Base-by-base conservation (phyloP, 352 stramenopile genomes). In the Globisporangium nunn region DNA sequence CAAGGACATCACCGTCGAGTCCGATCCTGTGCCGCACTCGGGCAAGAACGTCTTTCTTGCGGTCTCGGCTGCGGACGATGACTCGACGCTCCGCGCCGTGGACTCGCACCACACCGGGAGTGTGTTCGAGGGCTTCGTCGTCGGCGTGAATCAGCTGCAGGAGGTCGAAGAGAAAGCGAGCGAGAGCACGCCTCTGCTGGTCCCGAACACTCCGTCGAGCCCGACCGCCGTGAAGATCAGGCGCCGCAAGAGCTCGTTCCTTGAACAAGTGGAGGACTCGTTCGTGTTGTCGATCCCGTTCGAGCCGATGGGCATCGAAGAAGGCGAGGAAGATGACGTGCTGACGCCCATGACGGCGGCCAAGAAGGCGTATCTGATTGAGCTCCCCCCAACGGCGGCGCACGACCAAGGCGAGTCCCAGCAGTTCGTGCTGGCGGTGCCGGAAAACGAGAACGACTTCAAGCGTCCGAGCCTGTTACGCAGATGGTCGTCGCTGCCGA, bases 261-360 rank as follows among this genome's bases (percentile, higher is more conserved):
- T 93, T 23, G 79, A 90, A 46, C 71, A 86, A 40, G 57, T 72
- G 17, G 63, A 75, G 51, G 68, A 74, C n/a, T 72, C 74, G 18
- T 87, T 91, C 28, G 77, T 91, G 53, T 62, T 91, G 14, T 89
- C 77, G n/a, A 86, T 91, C 35, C 81, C 81, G 1, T 74, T 89
- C 70, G 50, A 85, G 72, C 2, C 80, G 74, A 47, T 71, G n/a
- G 40, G 55, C 12, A 70, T 64, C 6, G 52, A 63, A 3, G 58
- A 62, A 30, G 50, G 58, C 7, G 63, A 63, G 6, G 58, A 61
- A 51, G 45, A 44, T 2, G 61, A 54, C 11, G 49, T 71, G 28
- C 39, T 64, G 17, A 72, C 74, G 31, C 50, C 50, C 33, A 54
- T 54, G 50, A 54, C 50, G 3, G 31, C 50, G 23, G 50, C 50